Base-by-base conservation (phyloP, 257 asterid species). In the Knoxia roxburghii region DNA sequence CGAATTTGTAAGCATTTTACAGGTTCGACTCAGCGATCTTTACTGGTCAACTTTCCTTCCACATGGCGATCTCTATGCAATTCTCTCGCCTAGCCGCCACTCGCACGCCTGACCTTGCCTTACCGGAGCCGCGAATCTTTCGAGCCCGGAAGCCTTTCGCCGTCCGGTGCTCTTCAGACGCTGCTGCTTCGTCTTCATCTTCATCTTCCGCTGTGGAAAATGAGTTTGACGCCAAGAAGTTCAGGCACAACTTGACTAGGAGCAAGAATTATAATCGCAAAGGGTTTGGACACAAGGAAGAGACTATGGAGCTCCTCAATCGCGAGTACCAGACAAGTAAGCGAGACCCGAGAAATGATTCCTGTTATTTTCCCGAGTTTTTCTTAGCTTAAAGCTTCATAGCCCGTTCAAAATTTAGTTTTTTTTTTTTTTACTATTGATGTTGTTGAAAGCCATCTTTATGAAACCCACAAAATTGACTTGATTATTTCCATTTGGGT, bases 191-290 rank as follows among this genome's bases (percentile, higher is more conserved):
- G 24, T 73, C 85, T 21, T 70, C 90, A 2, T 68, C 90, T 2
- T 58, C 89, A 26, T 73, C 77, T 26, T 51, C 80, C 30, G 43
- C 75, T 1, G 78, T 61, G 9, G 82, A 82, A 20, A 74, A 84
- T 23, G 95, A 86, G 35, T 88, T 93, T 64, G 96, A 93, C 67
- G 72, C 97, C 1, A 93, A 90, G 86, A 83, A 78, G 60, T 90
- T 93, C 64, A 82, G 99, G 72, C 86, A 84, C 74, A 83, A 88
- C 85, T 76, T 94, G 89, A 81, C 95, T 24, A 83, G 99, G 81
- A 94, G 99, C 74, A 55, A 86, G 78, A 88, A 90, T 76, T 94
- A 86, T 73, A 94, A 94, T 61, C 94, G 96, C 68, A 86, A 73
- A 79, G 99, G 99, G 10, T 94, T 94, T 76, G 99, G 99, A 15